A percentile compares a stretch with the other conserved stretches of the same genome.
These are phyloP conservation scores for Wickerhamiella azymoides DNA, from an alignment of 805 yeast genomes.

Conservation along the genomic window DNA sequence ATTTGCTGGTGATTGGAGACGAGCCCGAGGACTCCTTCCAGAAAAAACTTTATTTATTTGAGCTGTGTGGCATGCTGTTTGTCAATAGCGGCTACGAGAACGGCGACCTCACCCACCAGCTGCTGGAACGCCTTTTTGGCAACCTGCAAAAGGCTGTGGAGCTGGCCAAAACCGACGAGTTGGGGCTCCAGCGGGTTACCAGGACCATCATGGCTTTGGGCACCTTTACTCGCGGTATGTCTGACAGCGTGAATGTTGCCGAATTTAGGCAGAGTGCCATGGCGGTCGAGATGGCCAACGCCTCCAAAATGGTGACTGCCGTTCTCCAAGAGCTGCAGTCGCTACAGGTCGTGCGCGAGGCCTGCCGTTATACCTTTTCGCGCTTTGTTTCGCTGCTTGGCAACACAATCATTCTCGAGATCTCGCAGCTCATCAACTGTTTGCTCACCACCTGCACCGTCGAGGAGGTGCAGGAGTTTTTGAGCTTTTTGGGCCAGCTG, in stretches of 20 bases:
- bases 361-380: slow-evolving; percentile 76
- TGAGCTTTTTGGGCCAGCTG: slow-evolving; percentile 78
- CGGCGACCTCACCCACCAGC: slow-evolving; percentile 40
- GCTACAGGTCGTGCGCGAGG: slow-evolving; percentile 61
- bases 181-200: slow-evolving; percentile 32
- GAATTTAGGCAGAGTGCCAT: slow-evolving; percentile 27
- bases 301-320: slow-evolving; percentile 70
- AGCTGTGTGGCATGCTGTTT: slow-evolving; percentile 68
- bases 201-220: slow-evolving; percentile 82
- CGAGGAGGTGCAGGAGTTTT: slow-evolving; percentile 62
- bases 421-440: slow-evolving; percentile 59
- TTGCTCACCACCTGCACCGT: slow-evolving; percentile 45
- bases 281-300: slow-evolving; percentile 43
- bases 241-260: slow-evolving; percentile 25
- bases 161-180: slow-evolving; percentile 15
- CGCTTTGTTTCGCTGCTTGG: slow-evolving; percentile 69
- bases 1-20: slow-evolving; percentile 41
- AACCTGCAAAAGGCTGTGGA: slow-evolving; percentile 41
- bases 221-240: slow-evolving; percentile 77
- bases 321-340: slow-evolving; percentile 64
- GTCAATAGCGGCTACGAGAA: slow-evolving; percentile 33
- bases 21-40: slow-evolving; percentile 47
- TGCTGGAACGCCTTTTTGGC: slow-evolving; percentile 62
- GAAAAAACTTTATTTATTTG: slow-evolving; percentile 70
- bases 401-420: slow-evolving; percentile 34